phyloP scores from a whole-genome alignment of 1,284 basidiomycete genomes.

The Cutaneotrichosporon sp. region DNA sequence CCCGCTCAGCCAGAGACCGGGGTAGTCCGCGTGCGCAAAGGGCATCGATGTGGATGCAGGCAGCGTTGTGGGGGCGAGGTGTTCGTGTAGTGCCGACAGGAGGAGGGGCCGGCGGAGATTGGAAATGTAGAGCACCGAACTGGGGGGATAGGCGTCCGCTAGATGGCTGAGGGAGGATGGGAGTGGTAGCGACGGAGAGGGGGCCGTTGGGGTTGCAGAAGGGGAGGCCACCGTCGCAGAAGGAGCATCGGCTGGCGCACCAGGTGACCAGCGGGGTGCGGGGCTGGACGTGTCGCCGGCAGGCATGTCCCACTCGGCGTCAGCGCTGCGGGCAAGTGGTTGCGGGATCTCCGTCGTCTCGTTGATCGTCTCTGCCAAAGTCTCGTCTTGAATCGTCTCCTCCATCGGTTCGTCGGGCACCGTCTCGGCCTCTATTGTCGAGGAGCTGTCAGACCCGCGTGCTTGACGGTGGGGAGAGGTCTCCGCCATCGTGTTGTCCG shows the following conservation, averaged over 20 bases:
- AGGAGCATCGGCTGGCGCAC: too few species aligned
- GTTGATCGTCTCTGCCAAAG: background rate
- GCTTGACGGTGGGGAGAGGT: background rate
- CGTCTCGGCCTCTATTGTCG: background rate
- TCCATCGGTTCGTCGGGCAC: background rate
- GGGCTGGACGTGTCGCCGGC: too few species aligned
- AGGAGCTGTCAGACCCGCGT: background rate
- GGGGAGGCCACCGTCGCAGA: too few species aligned
- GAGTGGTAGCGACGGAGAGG: too few species aligned
- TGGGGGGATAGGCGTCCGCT: constrained; percentile 32
- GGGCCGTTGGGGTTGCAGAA: background rate
- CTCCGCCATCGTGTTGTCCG: background rate
- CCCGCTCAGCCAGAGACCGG: constrained; percentile 42
- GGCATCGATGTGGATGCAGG: background rate
- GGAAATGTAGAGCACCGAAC: constrained; percentile 41
- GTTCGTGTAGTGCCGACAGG: constrained; percentile 12
- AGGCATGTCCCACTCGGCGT: too few species aligned
- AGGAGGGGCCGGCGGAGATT: constrained; percentile 46
- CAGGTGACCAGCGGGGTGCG: too few species aligned
- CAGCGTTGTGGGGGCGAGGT: background rate
- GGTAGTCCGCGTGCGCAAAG: constrained; percentile 13
- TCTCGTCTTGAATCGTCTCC: background rate
- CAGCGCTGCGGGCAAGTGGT: too few species aligned
- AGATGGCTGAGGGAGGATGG: constrained; percentile 36
- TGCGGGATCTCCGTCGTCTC: background rate